These are phyloP conservation scores for Theobroma cacao DNA, from an alignment of 345 rosid genomes.

Conservation along the genomic window DNA sequence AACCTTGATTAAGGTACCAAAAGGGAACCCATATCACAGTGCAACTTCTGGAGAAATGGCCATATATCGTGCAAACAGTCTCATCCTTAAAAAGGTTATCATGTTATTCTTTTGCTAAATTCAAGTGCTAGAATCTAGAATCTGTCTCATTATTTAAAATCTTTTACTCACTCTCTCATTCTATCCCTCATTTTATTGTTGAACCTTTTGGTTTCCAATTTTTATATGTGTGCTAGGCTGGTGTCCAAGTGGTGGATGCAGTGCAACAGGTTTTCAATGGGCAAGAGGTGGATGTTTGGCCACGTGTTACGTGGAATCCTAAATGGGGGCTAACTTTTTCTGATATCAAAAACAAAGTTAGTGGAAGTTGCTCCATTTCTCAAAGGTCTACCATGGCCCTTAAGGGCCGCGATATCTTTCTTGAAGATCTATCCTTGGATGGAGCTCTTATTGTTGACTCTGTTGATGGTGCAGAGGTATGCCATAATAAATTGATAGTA, in stretches of 20 bases:
- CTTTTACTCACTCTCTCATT: neutral
- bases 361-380: slow-evolving; percentile 59
- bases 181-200: neutral
- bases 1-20: slow-evolving; percentile 46
- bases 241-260: slow-evolving; percentile 70
- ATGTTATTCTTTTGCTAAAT: too few species aligned
- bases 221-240: slow-evolving; percentile 48
- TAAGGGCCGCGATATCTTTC: slow-evolving; percentile 52
- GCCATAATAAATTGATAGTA: neutral
- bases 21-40: slow-evolving; percentile 69
- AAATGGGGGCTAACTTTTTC: slow-evolving; percentile 83
- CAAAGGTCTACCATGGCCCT: slow-evolving; percentile 70
- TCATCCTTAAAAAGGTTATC: slow-evolving; percentile 53
- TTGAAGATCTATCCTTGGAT: slow-evolving; percentile 67
- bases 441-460: slow-evolving; percentile 77
- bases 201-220: slow-evolving; percentile 6
- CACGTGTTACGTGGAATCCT: slow-evolving; percentile 81
- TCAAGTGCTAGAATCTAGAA: neutral
- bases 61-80: slow-evolving; percentile 56
- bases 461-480: slow-evolving; percentile 81
- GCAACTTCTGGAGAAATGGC: slow-evolving; percentile 85
- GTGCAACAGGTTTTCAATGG: slow-evolving; percentile 60
- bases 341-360: slow-evolving; percentile 64
- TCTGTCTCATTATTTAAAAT: neutral
- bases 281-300: slow-evolving; percentile 96